A percentile compares a stretch with the other conserved stretches of the same genome.
phyloP scores from a whole-genome alignment of 2,329 filamentous ascomycete genomes.

The Aspergillus costaricaensis region DNA sequence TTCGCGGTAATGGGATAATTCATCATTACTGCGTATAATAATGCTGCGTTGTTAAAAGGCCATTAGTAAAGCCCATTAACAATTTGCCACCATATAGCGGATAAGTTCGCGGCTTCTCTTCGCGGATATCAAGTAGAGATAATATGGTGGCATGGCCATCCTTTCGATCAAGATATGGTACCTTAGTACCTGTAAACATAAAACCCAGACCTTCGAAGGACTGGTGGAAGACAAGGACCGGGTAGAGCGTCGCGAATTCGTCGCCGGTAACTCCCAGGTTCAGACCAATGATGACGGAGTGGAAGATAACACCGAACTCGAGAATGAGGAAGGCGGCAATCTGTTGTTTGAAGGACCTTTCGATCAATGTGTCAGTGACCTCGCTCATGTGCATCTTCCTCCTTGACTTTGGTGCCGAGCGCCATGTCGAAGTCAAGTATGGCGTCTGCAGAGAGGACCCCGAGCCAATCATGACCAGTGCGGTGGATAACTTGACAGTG shows the following conservation, averaged over 20 bases:
- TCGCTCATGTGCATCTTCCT: conserved; percentile 17
- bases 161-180: too few relatives aligned
- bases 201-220: conserved; percentile 65
- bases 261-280: conserved; percentile 61
- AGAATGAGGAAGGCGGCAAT: conserved; percentile 49
- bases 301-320: conserved; percentile 65
- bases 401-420: conserved; percentile 16
- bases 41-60: too few relatives aligned
- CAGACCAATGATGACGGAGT: conserved; percentile 65
- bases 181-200: background rate
- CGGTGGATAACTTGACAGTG: conserved; percentile 1
- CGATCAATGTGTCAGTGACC: conserved; percentile 10
- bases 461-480: conserved; percentile 12
- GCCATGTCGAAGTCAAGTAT: conserved; percentile 17
- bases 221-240: conserved; percentile 65
- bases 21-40: too few relatives aligned
- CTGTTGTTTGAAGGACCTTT: conserved; percentile 39
- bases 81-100: too few relatives aligned
- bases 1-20: too few relatives aligned
- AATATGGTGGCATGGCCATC: too few relatives aligned
- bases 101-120: too few relatives aligned
- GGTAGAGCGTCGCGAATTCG: conserved; percentile 61
- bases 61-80: too few relatives aligned
- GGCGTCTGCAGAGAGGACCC: conserved; percentile 13
- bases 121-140: too few relatives aligned